Percentiles rank a stretch among this genome's conserved stretches.
Evolutionary conservation across 2,329 filamentous ascomycete species (phyloP).

Genomic region (Diaporthe eres): DNA sequence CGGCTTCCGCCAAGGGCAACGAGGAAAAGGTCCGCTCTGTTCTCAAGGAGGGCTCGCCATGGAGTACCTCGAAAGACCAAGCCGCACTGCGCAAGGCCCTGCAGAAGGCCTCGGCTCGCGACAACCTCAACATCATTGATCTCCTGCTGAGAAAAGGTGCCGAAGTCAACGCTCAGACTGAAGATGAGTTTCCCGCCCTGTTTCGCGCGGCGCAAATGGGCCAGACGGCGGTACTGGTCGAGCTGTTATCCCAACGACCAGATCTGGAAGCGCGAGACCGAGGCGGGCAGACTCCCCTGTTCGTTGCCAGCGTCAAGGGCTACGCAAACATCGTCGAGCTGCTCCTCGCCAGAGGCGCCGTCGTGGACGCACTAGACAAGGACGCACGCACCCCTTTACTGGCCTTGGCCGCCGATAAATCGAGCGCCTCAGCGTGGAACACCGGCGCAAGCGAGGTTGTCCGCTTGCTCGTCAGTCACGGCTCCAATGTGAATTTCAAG

Average conservation of each 20-base stretch:
- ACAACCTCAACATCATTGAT: constrained; percentile 53
- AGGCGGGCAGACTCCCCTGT: constrained; percentile 54
- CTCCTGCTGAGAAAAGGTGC: constrained; percentile 57
- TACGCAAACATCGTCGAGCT: constrained; percentile 51
- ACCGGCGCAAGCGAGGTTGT: constrained; percentile 55
- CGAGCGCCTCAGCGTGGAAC: constrained; percentile 49
- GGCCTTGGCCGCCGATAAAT: constrained; percentile 54
- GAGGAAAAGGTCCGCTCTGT: constrained; percentile 54
- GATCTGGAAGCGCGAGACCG: constrained; percentile 51
- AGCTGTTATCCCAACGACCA: constrained; percentile 52
- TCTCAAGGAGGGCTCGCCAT: constrained; percentile 52
- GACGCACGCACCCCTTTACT: constrained; percentile 55
- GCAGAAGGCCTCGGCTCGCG: constrained; percentile 56
- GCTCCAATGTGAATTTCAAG: constrained; percentile 52
- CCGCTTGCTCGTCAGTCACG: constrained; percentile 54
- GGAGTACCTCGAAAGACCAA: constrained; percentile 52
- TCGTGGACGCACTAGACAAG: constrained; percentile 53
- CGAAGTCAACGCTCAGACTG: constrained; percentile 52
- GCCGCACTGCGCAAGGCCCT: constrained; percentile 55
- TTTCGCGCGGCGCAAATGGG: constrained; percentile 56
- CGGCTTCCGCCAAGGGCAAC: constrained; percentile 56
- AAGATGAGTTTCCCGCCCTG: constrained; percentile 54
- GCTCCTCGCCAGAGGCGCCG: constrained; percentile 52
- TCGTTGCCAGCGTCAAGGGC: constrained; percentile 53
- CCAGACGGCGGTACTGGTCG: constrained; percentile 51